phyloP scores from a whole-genome alignment of 805 yeast genomes.

The Myxozyma monticola region DNA sequence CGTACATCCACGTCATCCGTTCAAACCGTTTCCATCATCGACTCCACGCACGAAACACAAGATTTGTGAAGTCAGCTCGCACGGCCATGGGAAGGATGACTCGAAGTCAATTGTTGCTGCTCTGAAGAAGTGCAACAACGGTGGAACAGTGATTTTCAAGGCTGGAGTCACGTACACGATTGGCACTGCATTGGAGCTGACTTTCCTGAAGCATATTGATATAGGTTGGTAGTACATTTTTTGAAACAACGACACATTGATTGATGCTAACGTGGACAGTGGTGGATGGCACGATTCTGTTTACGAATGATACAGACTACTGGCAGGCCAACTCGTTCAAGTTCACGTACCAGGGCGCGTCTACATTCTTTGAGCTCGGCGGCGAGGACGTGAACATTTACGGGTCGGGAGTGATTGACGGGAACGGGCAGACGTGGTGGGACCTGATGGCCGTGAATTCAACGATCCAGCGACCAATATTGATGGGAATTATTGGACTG shows the following conservation, averaged over 20 bases:
- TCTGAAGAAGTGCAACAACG: background rate
- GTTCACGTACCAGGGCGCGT: background rate
- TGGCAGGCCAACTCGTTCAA: slow-evolving; percentile 1
- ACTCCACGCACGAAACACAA: background rate
- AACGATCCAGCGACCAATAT: background rate
- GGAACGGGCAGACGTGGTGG: background rate
- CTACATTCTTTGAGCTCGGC: background rate
- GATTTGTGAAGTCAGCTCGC: background rate
- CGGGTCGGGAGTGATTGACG: background rate
- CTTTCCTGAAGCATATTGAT: background rate
- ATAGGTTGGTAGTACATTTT: background rate
- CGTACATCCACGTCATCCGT: background rate
- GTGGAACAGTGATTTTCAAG: background rate
- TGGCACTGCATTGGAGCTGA: background rate
- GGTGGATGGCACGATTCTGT: background rate
- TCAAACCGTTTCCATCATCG: background rate
- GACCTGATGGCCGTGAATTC: background rate
- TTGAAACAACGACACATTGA: background rate
- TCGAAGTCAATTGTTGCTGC: background rate
- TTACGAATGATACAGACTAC: background rate
- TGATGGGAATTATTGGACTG: background rate
- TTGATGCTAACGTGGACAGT: background rate
- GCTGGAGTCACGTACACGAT: background rate
- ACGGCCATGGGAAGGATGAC: background rate
- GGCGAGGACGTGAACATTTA: background rate